phyloP scores from a whole-genome alignment of 108 stramenopile species.

The Mediolabrus comicus region DNA sequence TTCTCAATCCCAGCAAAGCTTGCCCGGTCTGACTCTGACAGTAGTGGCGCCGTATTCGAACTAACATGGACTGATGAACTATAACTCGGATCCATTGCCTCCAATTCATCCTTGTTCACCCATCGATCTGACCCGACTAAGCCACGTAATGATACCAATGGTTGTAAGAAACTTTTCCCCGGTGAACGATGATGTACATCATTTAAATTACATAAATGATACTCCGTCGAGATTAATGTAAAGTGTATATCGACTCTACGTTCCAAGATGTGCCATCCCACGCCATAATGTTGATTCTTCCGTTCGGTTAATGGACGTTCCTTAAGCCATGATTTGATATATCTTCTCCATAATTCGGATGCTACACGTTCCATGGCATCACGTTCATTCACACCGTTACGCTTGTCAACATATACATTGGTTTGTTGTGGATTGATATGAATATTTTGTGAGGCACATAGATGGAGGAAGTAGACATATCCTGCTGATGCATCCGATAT shows the following conservation, averaged over 20 bases:
- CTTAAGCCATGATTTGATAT: conserved; percentile 48
- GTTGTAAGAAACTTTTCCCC: conserved; percentile 38
- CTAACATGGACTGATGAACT: conserved; percentile 39
- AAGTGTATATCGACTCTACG: conserved; percentile 69
- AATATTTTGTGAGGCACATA: conserved; percentile 59
- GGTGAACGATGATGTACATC: conserved; percentile 76
- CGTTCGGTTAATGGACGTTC: conserved; percentile 21
- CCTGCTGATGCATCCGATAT: conserved; percentile 59
- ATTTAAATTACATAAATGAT: conserved; percentile 77
- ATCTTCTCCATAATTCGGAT: conserved; percentile 32
- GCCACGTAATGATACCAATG: conserved; percentile 25
- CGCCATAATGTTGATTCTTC: conserved; percentile 44
- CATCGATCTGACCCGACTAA: conserved; percentile 27
- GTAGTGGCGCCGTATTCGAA: too few relatives aligned
- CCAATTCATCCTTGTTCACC: conserved; percentile 27
- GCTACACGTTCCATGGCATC: conserved; percentile 45
- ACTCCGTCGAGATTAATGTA: conserved; percentile 70
- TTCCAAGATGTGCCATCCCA: conserved; percentile 47
- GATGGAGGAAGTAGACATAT: conserved; percentile 67
- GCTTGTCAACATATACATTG: conserved; percentile 38
- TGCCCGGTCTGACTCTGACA: too few relatives aligned
- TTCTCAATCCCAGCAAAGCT: too few relatives aligned
- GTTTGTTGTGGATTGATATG: conserved; percentile 37
- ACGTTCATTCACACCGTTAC: conserved; percentile 18
- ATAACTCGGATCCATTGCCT: conserved; percentile 31